These are phyloP conservation scores for Anisodus tanguticus DNA, from an alignment of 257 asterid species.

Conservation along the genomic window DNA sequence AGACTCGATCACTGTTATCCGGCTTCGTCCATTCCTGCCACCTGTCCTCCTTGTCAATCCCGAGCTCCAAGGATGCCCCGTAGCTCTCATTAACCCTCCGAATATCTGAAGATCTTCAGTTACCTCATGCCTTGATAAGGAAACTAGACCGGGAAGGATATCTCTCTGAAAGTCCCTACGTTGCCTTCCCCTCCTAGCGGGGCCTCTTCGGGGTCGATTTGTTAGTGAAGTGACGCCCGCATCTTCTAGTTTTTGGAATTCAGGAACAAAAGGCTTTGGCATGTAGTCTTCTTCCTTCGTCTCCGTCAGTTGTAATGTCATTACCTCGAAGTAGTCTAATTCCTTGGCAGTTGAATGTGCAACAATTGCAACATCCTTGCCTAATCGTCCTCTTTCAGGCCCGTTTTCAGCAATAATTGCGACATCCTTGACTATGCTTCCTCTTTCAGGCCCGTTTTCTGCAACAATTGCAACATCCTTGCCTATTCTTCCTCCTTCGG, in stretches of 20 bases:
- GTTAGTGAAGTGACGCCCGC: constrained; percentile 39
- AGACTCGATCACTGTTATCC: constrained; percentile 48
- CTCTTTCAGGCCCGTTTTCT: constrained; percentile 37
- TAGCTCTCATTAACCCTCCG: constrained; percentile 91
- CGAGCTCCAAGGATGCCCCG: constrained; percentile 75
- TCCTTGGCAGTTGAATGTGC: constrained; percentile 43
- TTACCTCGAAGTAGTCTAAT: constrained; percentile 81
- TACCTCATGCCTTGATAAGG: constrained; percentile 81
- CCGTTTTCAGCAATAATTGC: too few relatives aligned
- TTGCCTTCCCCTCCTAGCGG: constrained; percentile 86
- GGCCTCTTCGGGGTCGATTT: constrained; percentile 75
- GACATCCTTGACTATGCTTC: not conserved
- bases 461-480: constrained; percentile 31
- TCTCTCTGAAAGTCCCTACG: constrained; percentile 92
- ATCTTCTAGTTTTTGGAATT: constrained; percentile 49
- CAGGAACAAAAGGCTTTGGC: constrained; percentile 73
- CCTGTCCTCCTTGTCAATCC: constrained; percentile 74
- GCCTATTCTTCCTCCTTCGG: constrained; percentile 35
- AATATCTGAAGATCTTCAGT: constrained; percentile 92
- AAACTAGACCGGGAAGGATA: constrained; percentile 83
- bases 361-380: constrained; percentile 31
- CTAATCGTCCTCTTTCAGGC: not conserved
- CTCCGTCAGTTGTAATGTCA: constrained; percentile 66
- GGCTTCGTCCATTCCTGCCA: constrained; percentile 63
- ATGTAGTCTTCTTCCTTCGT: constrained; percentile 77